Evolutionary conservation across 2,329 filamentous ascomycete species (phyloP), one percentile per base, ranked within the genome.

Genomic region (Colletotrichum acutatum): DNA sequence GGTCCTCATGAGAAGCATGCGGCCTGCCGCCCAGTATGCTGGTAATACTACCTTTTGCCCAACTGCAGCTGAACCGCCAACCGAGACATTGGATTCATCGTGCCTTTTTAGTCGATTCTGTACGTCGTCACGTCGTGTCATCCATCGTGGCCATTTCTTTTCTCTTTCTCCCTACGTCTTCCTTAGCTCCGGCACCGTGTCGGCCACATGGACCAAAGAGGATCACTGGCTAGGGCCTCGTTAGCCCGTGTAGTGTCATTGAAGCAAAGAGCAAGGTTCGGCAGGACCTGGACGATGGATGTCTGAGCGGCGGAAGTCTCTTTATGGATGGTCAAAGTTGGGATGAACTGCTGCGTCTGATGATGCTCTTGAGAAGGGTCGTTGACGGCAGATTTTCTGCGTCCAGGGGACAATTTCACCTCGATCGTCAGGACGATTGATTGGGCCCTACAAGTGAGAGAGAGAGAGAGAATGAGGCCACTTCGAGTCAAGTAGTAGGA

Each of bases 21-120:
- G 16, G 49, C 32, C 62, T 32, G 22, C 34, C 52, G 22, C 8
- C 19, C 30, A 57, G 42, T 26, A 30, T 42, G 32, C 24, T 56
- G 28, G 65, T 37, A 32, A n/a, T 22, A 42, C 42, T 22, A 22
- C 19, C 9, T 24, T 26, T 52, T 58, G 52, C 52, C 26, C 37
- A 42, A 53, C 46, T 34, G 59, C 37, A 53, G 70, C 30, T 42
- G 53, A 57, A 34, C 14, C 53, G 22, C 34, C 66, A 64, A 24
- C 69, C 66, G 42, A 68, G 69, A 72, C 65, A 72, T 63, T 68
- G 64, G 46, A 24, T 53, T 42, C 65, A 49, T 34, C 11, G 16
- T 30, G 54, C 46, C 54, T 22, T 49, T 52, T 28, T 58, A 24
- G 28, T 37, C 30, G 57, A 68, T 34, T 42, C 42, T 53, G 65